phyloP scores from a whole-genome alignment of 2,329 filamentous ascomycete genomes.

The Monosporascus sp. region DNA sequence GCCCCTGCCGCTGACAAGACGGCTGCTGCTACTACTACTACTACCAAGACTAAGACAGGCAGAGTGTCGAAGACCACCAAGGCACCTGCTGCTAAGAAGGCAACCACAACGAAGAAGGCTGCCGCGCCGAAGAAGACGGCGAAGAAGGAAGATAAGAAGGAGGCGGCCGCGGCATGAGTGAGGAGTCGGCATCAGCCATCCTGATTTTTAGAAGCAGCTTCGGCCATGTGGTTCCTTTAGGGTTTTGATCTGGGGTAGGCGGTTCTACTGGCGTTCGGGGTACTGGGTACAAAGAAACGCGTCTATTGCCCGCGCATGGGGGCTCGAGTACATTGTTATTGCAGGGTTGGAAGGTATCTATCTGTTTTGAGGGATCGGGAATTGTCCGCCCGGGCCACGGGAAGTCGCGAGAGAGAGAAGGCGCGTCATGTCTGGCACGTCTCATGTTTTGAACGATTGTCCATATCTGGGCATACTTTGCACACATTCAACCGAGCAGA shows the following conservation, averaged over 20 bases:
- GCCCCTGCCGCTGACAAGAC: constrained; percentile 43
- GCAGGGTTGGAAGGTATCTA: constrained; percentile 13
- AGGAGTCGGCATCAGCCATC: neutral
- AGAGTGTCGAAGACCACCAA: constrained; percentile 67
- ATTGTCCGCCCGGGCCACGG: neutral
- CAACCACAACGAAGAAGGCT: constrained; percentile 37
- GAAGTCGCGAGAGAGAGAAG: neutral
- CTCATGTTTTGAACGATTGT: too few relatives aligned
- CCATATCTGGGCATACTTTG: too few relatives aligned
- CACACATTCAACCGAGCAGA: too few relatives aligned
- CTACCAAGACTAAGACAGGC: constrained; percentile 70
- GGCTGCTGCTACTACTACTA: constrained; percentile 39
- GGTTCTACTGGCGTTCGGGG: constrained; percentile 28
- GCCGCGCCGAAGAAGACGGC: constrained; percentile 32
- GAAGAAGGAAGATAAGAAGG: constrained; percentile 33
- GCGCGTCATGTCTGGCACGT: neutral
- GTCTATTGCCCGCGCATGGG: constrained; percentile 22
- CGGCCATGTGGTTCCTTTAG: constrained; percentile 31
- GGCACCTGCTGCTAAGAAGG: constrained; percentile 39
- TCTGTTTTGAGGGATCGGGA: neutral
- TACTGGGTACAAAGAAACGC: constrained; percentile 26
- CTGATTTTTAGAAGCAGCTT: constrained; percentile 9
- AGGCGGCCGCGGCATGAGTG: constrained; percentile 22
- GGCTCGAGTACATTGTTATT: constrained; percentile 22
- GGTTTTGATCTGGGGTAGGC: constrained; percentile 23